Conservation (phyloP, 176 grass and related monocot species). For the Juncus effusus region DNA sequence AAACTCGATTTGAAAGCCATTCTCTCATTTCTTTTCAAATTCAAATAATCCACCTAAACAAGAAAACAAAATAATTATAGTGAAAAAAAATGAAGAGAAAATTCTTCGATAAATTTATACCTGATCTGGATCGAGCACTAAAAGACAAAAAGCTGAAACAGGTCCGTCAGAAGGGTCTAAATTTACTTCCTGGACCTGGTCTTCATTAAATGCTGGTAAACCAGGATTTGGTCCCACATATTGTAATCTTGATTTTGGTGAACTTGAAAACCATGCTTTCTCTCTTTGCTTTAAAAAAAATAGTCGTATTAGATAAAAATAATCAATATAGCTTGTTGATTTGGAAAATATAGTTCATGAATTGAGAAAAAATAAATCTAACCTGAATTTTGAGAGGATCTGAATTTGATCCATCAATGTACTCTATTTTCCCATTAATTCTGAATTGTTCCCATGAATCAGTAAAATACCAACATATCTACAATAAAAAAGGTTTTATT, state of each 20-base stretch:
- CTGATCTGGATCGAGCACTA: slow-evolving; percentile 82
- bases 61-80: slow-evolving; percentile 11
- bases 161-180: slow-evolving; percentile 60
- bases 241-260: slow-evolving; percentile 67
- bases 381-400: slow-evolving; percentile 77
- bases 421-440: slow-evolving; percentile 63
- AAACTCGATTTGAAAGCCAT: slow-evolving; percentile 52
- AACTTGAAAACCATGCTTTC: slow-evolving; percentile 77
- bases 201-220: slow-evolving; percentile 49
- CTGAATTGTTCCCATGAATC: slow-evolving; percentile 96
- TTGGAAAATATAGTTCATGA: slow-evolving; percentile 4
- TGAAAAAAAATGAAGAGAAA: slow-evolving; percentile 6
- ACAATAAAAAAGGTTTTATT: slow-evolving; percentile 15
- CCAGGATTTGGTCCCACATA: slow-evolving; percentile 71
- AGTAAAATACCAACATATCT: slow-evolving; percentile 97
- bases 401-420: slow-evolving; percentile 48
- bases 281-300: slow-evolving; percentile 57
- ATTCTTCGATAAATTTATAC: slow-evolving; percentile 24
- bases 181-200: slow-evolving; percentile 37
- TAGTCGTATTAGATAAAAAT: neutral
- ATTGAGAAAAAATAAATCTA: slow-evolving; percentile 18
- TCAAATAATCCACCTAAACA: slow-evolving; percentile 78
- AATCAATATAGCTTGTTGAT: neutral
- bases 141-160: slow-evolving; percentile 65
- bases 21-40: slow-evolving; percentile 79